Base-by-base conservation (phyloP, 495 filamentous ascomycete species). In the Penicillium argentinense region DNA sequence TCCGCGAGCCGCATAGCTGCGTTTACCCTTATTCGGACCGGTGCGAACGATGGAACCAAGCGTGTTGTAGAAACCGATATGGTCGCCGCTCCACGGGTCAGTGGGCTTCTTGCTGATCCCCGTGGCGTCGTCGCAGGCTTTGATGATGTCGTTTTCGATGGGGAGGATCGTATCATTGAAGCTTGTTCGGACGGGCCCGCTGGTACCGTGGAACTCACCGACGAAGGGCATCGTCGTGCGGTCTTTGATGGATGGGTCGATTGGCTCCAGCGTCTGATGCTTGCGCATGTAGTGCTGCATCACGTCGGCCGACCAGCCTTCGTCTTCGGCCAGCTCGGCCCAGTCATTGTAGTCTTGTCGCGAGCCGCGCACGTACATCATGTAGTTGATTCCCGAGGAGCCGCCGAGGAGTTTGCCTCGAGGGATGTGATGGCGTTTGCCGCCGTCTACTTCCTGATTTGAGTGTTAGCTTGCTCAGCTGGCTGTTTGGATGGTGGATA, bases 321-420 rank as follows among this genome's bases (percentile, higher is more conserved):
- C 74, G 70, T 51, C 53, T 13, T 45, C 53, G 9, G 19, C 63
- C 52, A 41, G 53, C 22, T 56, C 64, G 12, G 76, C 77, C 76
- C 80, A 82, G 28, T 67, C 60, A 37, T 78, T 53, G 39, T 75
- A 76, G 14, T 76, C 67, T 14, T 62, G 58, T 11, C 21, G 36
- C 19, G 64, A 66, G 9, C 63, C 61, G 3, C 68, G 60, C 6
- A 59, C 58, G 33, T 62, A 64, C 47, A 62, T 59, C 55, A 63
- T 49, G 26, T 56, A 56, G 34, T 85, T 86, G 47, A 84, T 70
- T 1, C 63, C 76, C 21, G 77, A 81, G 5, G 74, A 78, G 7
- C 82, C 83, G 4, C 83, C 83, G 0, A 85, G 60, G 29, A 73
- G 63, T 50, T 79, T 80, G 9, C 80, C 81, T 3, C 76, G 77